Conservation (phyloP, 2,329 filamentous ascomycete species). For the Alternaria solani region DNA sequence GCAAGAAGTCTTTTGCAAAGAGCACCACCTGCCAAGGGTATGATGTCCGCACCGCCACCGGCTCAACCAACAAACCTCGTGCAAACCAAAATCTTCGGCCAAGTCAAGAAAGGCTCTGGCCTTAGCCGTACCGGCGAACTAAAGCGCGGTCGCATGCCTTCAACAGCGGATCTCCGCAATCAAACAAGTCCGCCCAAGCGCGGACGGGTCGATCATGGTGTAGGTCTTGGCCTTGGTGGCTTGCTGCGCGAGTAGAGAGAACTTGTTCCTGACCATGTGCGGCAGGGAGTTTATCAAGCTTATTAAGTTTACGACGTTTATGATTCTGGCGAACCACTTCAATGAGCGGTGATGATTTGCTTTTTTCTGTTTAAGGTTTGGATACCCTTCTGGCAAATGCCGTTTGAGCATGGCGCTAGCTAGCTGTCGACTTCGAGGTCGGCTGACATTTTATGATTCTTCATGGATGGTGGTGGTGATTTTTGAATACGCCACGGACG, state of each 20-base stretch:
- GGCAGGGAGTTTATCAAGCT: slow-evolving; percentile 16
- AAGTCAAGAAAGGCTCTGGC: slow-evolving; percentile 64
- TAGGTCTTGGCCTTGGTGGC: slow-evolving; percentile 66
- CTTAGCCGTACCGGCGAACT: slow-evolving; percentile 40
- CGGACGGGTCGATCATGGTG: slow-evolving; percentile 56
- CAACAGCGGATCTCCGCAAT: slow-evolving; percentile 34
- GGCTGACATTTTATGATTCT: slow-evolving; percentile 6
- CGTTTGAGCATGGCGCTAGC: slow-evolving; percentile 8
- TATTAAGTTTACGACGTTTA: slow-evolving; percentile 16
- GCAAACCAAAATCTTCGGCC: slow-evolving; percentile 71
- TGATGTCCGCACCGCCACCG: slow-evolving; percentile 39
- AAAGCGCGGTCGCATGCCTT: slow-evolving; percentile 42
- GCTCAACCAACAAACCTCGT: slow-evolving; percentile 48
- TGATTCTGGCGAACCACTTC: slow-evolving; percentile 17
- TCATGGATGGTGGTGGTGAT: neutral
- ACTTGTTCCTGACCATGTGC: slow-evolving; percentile 24
- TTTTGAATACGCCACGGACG: neutral
- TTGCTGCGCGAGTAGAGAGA: slow-evolving; percentile 40
- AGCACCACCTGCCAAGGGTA: slow-evolving; percentile 53
- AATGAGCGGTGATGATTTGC: neutral
- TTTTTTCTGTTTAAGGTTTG: slow-evolving; percentile 14
- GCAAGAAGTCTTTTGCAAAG: slow-evolving; percentile 78
- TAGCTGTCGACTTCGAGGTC: slow-evolving; percentile 5
- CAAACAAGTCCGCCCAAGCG: slow-evolving; percentile 58
- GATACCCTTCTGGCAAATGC: slow-evolving; percentile 24